Percentiles rank a stretch among this genome's conserved stretches.
phyloP scores from a whole-genome alignment of 176 grass and related monocot species.

The Carex myosuroides region DNA sequence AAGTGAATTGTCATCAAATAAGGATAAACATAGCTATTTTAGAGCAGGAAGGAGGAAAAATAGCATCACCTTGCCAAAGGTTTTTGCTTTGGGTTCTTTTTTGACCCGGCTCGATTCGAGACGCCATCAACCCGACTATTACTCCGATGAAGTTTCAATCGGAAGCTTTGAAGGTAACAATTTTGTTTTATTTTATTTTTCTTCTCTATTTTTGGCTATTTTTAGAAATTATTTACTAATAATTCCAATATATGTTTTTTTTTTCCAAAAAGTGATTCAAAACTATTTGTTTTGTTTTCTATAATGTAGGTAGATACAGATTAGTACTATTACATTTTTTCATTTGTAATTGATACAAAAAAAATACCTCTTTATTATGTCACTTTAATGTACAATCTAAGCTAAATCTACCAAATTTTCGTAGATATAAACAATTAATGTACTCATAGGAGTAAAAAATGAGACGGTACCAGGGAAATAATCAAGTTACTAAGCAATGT shows the following conservation, averaged over 20 bases:
- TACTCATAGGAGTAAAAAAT: neutral
- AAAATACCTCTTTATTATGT: neutral
- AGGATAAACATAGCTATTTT: slow-evolving; percentile 10
- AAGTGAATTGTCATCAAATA: neutral
- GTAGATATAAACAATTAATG: neutral
- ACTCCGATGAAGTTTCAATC: slow-evolving; percentile 23
- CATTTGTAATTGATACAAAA: neutral
- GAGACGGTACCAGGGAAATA: neutral
- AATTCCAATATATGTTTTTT: neutral
- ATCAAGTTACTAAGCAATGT: neutral
- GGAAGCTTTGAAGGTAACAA: slow-evolving; percentile 69
- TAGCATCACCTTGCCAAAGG: slow-evolving; percentile 49
- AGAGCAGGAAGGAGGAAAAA: slow-evolving; percentile 25
- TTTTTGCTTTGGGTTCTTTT: slow-evolving; percentile 62
- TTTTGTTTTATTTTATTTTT: neutral
- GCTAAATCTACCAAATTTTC: neutral
- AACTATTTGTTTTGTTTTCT: neutral
- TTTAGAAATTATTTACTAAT: neutral
- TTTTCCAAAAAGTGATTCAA: neutral
- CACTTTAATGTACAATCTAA: neutral
- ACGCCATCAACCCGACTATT: slow-evolving; percentile 13
- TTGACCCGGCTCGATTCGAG: slow-evolving; percentile 57
- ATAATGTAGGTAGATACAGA: neutral
- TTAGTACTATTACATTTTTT: neutral
- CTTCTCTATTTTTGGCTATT: neutral